Base-by-base conservation (phyloP, 2,329 filamentous ascomycete genomes). In the Laburnicola sp. region DNA sequence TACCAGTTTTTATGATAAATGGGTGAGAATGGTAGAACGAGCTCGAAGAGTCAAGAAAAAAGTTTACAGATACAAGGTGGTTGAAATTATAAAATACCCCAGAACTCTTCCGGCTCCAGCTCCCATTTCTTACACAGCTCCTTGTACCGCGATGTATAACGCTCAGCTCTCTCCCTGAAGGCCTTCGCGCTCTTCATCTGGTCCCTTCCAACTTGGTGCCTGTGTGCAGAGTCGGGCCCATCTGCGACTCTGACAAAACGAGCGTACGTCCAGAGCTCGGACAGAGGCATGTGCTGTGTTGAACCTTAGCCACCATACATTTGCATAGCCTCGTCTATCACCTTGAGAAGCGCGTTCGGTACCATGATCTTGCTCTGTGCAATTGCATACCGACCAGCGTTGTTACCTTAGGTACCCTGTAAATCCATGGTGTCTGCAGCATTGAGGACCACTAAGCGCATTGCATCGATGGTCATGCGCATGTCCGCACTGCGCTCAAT, bases 251-350 rank as follows among this genome's bases (percentile, higher is more conserved):
- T 59, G 27, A 76, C 72, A 57, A 75, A 75, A 23, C 74, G 49
- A 1, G 74, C 74, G 61, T 75, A 75, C 25, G 74, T 74, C 74
- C 74, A 76, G 52, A 76, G 63, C 62, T 75, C 71, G 6, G 74
- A 72, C 42, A 76, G 57, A 1, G 72, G 69, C 2, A 74, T 76
- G 57, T 75, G 72, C 51, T 76, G 74, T 9, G 72, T 76, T 10
- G 76, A 48, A 6, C 74, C 74, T 54, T 74, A 69, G 0, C 72
- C 74, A 38, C 74, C 73, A 57, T 74, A 75, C 39, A 76, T 68
- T 55, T 75, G 74, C 72, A 75, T 76, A 28, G 71, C 74, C 57
- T 75, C 72, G 56, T 76, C 73, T 44, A 76, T 75, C 35, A 75
- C 68, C 48, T 70, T 71, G 37, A 70, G 64, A 16, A 72, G 62